Evolutionary conservation across 345 rosid species (phyloP).

Genomic region (Syzygium grande): DNA sequence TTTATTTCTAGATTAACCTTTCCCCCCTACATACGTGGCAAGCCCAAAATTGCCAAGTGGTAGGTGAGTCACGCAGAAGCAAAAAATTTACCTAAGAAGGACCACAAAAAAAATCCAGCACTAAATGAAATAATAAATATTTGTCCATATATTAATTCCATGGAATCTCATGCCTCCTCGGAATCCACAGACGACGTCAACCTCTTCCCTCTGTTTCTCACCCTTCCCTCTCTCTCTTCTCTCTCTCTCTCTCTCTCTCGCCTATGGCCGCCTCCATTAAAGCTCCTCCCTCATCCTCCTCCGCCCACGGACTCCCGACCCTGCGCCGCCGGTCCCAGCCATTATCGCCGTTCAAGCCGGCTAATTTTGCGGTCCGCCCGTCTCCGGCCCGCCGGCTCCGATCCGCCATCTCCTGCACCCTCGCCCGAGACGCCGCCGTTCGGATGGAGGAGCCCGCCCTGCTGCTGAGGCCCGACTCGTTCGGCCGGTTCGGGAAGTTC

Average conservation of each 20-base stretch:
- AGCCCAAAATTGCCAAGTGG: not conserved
- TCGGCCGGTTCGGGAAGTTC: slow-evolving; percentile 83
- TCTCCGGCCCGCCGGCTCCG: slow-evolving; percentile 6
- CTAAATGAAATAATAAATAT: not conserved
- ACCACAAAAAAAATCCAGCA: not conserved
- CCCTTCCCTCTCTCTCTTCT: not conserved
- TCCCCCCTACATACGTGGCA: not conserved
- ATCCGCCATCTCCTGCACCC: slow-evolving; percentile 29
- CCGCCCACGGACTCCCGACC: not conserved
- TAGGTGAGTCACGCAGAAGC: not conserved
- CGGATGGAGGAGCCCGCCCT: slow-evolving; percentile 31
- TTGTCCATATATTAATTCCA: not conserved
- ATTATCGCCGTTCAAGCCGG: slow-evolving; percentile 13
- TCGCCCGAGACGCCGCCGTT: slow-evolving; percentile 34
- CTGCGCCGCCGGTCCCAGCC: not conserved
- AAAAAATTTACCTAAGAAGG: not conserved
- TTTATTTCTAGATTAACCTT: not conserved
- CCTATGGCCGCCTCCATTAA: not conserved
- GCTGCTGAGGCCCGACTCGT: slow-evolving; percentile 70
- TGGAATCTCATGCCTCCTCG: not conserved
- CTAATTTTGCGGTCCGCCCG: slow-evolving; percentile 11
- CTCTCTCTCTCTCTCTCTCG: too few species aligned
- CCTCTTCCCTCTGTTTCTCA: not conserved
- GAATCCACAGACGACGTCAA: not conserved
- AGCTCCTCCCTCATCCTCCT: slow-evolving; percentile 6